These are phyloP conservation scores for Eragrostis nindensis DNA, from an alignment of 176 grass and related monocot species.

Conservation along the genomic window DNA sequence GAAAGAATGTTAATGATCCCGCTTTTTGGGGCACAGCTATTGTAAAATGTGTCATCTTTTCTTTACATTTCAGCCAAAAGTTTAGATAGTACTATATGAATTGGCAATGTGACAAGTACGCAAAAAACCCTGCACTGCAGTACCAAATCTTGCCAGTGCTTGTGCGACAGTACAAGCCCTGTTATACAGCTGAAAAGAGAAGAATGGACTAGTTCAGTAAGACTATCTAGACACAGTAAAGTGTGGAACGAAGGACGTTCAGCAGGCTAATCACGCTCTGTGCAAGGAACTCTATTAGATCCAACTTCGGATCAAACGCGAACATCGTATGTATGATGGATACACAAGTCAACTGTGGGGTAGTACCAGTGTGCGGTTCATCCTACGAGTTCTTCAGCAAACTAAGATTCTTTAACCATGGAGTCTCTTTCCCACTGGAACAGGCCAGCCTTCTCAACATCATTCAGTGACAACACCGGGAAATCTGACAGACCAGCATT, in stretches of 20 bases:
- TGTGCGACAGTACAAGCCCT: not conserved
- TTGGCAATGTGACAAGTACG: not conserved
- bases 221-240: not conserved
- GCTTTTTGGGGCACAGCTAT: not conserved
- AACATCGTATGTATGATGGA: not conserved
- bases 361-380: not conserved
- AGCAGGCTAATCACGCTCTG: not conserved
- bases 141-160: not conserved
- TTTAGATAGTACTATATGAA: not conserved
- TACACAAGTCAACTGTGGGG: not conserved
- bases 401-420: constrained; percentile 33
- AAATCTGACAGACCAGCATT: constrained; percentile 30
- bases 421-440: constrained; percentile 66
- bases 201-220: not conserved
- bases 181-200: not conserved
- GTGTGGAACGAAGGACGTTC: not conserved
- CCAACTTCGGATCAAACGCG: constrained; percentile 7
- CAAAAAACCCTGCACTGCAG: not conserved
- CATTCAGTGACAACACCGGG: constrained; percentile 47
- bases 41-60: not conserved
- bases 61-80: not conserved
- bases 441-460: constrained; percentile 52
- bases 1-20: not conserved
- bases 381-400: not conserved
- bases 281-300: not conserved